A percentile compares a stretch with the other conserved stretches of the same genome.
phyloP scores from a whole-genome alignment of 2,329 filamentous ascomycete genomes.

The Hymenoscyphus salicellus region DNA sequence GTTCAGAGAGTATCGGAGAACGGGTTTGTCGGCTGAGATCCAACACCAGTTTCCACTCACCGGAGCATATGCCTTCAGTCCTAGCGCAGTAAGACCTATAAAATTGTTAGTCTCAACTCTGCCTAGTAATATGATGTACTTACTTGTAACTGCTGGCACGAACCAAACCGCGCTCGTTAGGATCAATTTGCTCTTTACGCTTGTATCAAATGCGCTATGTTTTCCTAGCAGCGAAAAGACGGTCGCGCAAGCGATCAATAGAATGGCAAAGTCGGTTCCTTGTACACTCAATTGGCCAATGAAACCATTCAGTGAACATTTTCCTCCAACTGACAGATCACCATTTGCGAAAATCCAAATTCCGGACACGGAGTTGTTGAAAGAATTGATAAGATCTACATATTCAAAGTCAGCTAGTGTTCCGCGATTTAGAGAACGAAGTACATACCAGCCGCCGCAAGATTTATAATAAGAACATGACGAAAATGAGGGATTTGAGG shows the following conservation, averaged over 20 bases:
- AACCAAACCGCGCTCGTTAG: slow-evolving; percentile 2
- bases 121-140: background rate
- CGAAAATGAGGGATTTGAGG: slow-evolving; percentile 15
- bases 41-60: slow-evolving; percentile 45
- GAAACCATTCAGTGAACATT: slow-evolving; percentile 8
- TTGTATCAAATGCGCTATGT: slow-evolving; percentile 1
- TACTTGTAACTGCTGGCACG: slow-evolving; percentile 4
- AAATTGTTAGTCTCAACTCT: background rate
- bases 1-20: slow-evolving; percentile 39
- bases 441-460: slow-evolving; percentile 7
- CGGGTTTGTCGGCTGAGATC: slow-evolving; percentile 36
- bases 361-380: slow-evolving; percentile 9
- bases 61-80: slow-evolving; percentile 21
- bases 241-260: slow-evolving; percentile 8
- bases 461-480: slow-evolving; percentile 11
- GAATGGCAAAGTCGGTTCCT: slow-evolving; percentile 9
- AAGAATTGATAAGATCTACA: slow-evolving; percentile 8
- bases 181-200: slow-evolving; percentile 1
- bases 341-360: slow-evolving; percentile 6
- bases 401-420: background rate
- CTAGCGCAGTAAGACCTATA: slow-evolving; percentile 3
- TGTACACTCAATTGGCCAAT: slow-evolving; percentile 10
- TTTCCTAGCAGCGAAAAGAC: slow-evolving; percentile 5
- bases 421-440: background rate
- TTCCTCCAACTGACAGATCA: background rate